Base-by-base conservation (phyloP, 345 rosid species). In the Mercurialis annua region DNA sequence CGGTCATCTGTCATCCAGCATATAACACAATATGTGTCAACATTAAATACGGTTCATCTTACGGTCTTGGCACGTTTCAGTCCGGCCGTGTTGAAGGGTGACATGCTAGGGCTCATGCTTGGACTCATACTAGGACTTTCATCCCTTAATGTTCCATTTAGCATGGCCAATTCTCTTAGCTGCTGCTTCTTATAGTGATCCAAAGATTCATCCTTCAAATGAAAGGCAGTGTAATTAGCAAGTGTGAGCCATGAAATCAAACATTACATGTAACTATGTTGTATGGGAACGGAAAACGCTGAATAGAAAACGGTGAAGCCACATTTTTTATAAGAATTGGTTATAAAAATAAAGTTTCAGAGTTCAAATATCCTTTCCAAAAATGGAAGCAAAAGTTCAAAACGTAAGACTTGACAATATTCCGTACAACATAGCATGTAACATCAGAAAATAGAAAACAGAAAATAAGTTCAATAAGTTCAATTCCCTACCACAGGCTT, bases 41-140 rank as follows among this genome's bases (percentile, higher is more conserved):
- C 27, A 20, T 10, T 31, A 43, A 17, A 15, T 24, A 26, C 4
- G 62, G 23, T 78, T 59, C n/a, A 88, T 81, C 84, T 85, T 75
- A 88, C 97, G 7, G 93, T 92, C 87, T 92, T 92, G 64, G 97
- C 95, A 10, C 97, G 89, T 74, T 94, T 90, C 94, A 86, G 69
- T 62, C 90, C 89, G 10, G 84, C 66, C 58, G 74, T 83, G 75
- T 86, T 89, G 67, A 90, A 89, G 20, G 97, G 98, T 0, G 97
- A 90, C 92, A 89, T 87, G 81, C 97, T 87, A 0, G 94, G 92
- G 65, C 90, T 93, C 88, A 86, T 80, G 70, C 97, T 82, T 6
- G 97, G 94, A 71, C 96, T 87, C 81, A 83, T 87, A 57, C 94
- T 82, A 0, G 90, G 97, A 61, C 91, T 89, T 72, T 90, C 97